A percentile compares a stretch with the other conserved stretches of the same genome.
Conservation (phyloP, 495 filamentous ascomycete genomes). For the Trichoderma orchidacearum region DNA sequence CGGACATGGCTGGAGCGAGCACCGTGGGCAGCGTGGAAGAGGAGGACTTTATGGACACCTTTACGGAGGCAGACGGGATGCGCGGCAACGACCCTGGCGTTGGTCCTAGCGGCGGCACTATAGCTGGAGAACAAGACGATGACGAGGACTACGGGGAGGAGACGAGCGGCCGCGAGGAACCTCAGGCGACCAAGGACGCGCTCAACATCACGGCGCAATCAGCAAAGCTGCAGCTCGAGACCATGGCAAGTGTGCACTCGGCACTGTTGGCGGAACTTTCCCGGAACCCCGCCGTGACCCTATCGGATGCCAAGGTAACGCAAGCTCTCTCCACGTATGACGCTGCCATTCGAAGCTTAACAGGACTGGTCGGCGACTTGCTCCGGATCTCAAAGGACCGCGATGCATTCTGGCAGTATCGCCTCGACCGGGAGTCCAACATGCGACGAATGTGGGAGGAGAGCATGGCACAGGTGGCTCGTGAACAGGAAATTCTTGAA, state of each 20-base stretch:
- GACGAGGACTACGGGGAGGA: conserved; percentile 76
- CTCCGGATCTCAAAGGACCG: conserved; percentile 84
- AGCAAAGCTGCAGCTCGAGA: conserved; percentile 79
- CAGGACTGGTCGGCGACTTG: conserved; percentile 73
- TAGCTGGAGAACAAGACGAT: conserved; percentile 45
- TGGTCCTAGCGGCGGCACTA: neutral
- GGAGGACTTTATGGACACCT: conserved; percentile 10
- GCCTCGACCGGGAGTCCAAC: conserved; percentile 76
- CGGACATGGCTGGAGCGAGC: conserved; percentile 19
- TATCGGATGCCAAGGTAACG: conserved; percentile 61
- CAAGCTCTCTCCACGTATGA: conserved; percentile 48
- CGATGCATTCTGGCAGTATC: conserved; percentile 93
- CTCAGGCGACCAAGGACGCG: conserved; percentile 68
- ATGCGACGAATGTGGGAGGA: conserved; percentile 95
- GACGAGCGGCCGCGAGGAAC: conserved; percentile 62
- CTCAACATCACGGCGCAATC: conserved; percentile 94
- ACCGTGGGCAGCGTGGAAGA: conserved; percentile 25
- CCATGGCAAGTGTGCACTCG: conserved; percentile 67
- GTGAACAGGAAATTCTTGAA: conserved; percentile 85
- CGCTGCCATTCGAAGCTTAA: conserved; percentile 68
- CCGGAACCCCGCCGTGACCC: conserved; percentile 50
- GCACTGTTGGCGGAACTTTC: conserved; percentile 63
- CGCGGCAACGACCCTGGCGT: neutral
- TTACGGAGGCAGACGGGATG: neutral
- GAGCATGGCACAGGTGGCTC: conserved; percentile 87